Base-by-base conservation (phyloP, 208 protist genomes). In the Acanthamoeba culbertsoni region DNA sequence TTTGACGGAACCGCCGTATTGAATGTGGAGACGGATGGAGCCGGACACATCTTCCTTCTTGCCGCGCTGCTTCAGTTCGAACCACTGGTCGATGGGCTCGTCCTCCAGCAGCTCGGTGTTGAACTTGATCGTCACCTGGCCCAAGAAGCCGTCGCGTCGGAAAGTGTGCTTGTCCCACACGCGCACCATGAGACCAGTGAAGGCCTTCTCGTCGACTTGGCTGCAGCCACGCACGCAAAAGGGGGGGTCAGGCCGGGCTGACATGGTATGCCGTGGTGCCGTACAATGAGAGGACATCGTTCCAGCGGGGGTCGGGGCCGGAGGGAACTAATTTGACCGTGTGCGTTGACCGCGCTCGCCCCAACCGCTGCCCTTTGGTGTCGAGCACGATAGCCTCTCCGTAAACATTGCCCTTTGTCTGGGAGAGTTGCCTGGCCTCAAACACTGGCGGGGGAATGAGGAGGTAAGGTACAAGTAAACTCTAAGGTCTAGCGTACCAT, bases 111-210 rank as follows among this genome's bases (percentile, higher is more conserved):
- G 65, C 14, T 75, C 65, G 12, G 65, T 75, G 65, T 75, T 75
- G 35, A 75, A 75, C 65, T 75, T 75, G 65, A 75, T 75, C 18
- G 65, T 75, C 18, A 75, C 35, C 28, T 75, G 65, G 23, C 65
- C 65, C 65, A 75, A 40, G 65, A 75, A 75, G 28, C 23, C 65
- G 65, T 75, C 65, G 12, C 65, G 23, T 31, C 65, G 23, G 28
- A 75, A 75, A 14, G 65, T 75, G 65, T 75, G 65, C 35, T 75
- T 75, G 65, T 75, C 65, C 65, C 65, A 75, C 23, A n/a, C 23
- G 14, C 65, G 65, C 65, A 75, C 65, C 35, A 75, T 75, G 18
- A 75, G 35, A 37, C 65, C 65, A 40, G 65, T 35, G 65, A 75
- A 75, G 18, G 51, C 51, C 23, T 59, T 59, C 51, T 14, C 14